These are phyloP conservation scores for Solanum aculeatissimum DNA, from an alignment of 305 asterid species.

Conservation along the genomic window DNA sequence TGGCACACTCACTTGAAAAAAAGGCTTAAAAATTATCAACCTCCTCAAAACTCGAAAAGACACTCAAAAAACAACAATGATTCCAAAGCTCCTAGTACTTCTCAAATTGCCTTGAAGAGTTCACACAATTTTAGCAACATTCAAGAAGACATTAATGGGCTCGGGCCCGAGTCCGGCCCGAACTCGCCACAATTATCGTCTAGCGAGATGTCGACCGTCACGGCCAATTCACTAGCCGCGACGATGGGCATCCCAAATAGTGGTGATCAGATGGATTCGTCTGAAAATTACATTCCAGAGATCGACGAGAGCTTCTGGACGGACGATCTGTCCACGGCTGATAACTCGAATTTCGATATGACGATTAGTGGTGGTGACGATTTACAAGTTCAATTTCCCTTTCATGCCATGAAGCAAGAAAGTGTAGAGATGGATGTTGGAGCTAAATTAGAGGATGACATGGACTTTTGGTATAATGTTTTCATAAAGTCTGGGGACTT, in stretches of 20 bases:
- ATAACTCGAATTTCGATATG: neutral
- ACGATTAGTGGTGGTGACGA: neutral
- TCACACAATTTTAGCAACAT: neutral
- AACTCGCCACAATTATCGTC: constrained; percentile 19
- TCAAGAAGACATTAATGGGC: neutral
- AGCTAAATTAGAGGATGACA: constrained; percentile 26
- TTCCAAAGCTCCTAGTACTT: constrained; percentile 5
- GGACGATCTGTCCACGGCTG: neutral
- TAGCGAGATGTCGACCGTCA: constrained; percentile 41
- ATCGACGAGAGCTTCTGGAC: constrained; percentile 11
- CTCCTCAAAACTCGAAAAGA: constrained; percentile 31
- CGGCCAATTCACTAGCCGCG: constrained; percentile 4
- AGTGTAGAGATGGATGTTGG: constrained; percentile 5
- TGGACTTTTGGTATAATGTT: constrained; percentile 84
- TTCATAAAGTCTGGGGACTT: constrained; percentile 42
- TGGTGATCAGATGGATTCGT: neutral
- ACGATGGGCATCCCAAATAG: neutral
- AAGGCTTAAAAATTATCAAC: constrained; percentile 23
- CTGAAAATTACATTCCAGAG: neutral
- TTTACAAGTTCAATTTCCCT: constrained; percentile 9
- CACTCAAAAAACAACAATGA: neutral
- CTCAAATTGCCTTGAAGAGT: neutral
- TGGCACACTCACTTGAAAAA: constrained; percentile 96
- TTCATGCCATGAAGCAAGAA: constrained; percentile 1
- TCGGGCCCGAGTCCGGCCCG: neutral